Evolutionary conservation across 2,329 filamentous ascomycete genomes (phyloP), one percentile per base, ranked within the genome.

Genomic region (Fusarium secorum): DNA sequence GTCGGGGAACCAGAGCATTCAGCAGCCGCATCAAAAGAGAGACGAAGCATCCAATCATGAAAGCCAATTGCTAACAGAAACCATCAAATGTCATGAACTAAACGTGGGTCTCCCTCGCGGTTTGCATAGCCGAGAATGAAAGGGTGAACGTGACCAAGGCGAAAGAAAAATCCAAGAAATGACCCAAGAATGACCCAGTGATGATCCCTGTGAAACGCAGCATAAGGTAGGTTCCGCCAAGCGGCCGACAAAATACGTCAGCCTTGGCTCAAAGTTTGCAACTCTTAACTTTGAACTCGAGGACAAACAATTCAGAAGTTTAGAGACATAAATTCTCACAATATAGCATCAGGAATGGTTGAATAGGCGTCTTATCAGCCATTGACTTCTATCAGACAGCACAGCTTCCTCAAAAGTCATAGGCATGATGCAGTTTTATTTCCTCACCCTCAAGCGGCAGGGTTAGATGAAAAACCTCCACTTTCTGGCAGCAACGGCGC

Each of bases 31-130:
- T 33, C 20, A 32, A 24, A 33, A 32, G 28, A 64, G 32, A 51
- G 24, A 52, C 7, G 46, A 35, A 26, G 46, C 22, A 33, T 30
- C 74, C 74, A 76, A 76, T 76, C 73, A 72, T n/a, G 17, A 46
- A 11, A 17, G 39, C 49, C 73, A 76, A 76, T 76, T 76, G 60
- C 48, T 51, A 45, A 33, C 33, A 38, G 63, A 44, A 64, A 48
- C 51, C 38, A 33, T 67, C 61, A 60, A 48, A 39, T 26, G 39
- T 48, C 32, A 41, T 33, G 39, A 51, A 41, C 22, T 41, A 36
- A 64, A 52, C 58, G 26, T 57, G 49, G 67, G 48, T 38, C 54
- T 62, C 60, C 51, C 59, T 71, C 26, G 64, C 51, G 49, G 36
- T 44, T 49, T 55, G 52, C 62, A 49, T 64, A 70, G 54, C 44